Evolutionary conservation across 208 protist genomes (phyloP).

Genomic region (Zelonia costaricensis): DNA sequence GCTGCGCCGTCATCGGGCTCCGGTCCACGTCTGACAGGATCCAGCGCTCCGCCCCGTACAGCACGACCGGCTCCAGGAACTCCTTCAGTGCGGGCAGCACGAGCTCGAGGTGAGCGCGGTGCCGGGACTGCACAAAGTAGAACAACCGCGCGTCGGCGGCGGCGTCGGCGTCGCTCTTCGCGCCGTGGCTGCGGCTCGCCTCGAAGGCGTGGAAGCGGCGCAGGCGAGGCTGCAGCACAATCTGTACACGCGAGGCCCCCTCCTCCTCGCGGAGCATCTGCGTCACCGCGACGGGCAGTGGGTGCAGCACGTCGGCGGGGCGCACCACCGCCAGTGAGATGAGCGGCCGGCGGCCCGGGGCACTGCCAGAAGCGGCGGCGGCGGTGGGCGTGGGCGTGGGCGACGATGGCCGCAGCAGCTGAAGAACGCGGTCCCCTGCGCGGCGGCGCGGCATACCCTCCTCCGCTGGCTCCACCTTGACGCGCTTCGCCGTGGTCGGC

Average conservation of each 20-base stretch:
- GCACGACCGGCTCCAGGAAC: constrained; percentile 64
- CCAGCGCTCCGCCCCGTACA: constrained; percentile 71
- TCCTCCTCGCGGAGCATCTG: constrained; percentile 73
- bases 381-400: background rate
- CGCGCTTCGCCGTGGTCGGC: background rate
- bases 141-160: constrained; percentile 24
- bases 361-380: background rate
- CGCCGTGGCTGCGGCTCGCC: background rate
- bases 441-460: background rate
- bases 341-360: constrained; percentile 22
- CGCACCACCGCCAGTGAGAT: constrained; percentile 45
- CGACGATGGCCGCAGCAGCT: constrained; percentile 12
- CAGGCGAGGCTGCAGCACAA: constrained; percentile 82
- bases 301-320: constrained; percentile 24
- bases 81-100: constrained; percentile 59
- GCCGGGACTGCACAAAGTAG: constrained; percentile 83
- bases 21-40: constrained; percentile 86
- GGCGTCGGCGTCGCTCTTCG: background rate
- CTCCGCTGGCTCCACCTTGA: constrained; percentile 7
- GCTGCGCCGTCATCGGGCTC: constrained; percentile 17
- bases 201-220: constrained; percentile 44
- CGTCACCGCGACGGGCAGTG: constrained; percentile 56
- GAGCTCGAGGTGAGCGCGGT: constrained; percentile 70
- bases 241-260: constrained; percentile 58
- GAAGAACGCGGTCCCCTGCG: constrained; percentile 1